Evolutionary conservation across 768 basidiomycete genomes (phyloP), one percentile per base, ranked within the genome.

Genomic region (Nidula microcarpa): DNA sequence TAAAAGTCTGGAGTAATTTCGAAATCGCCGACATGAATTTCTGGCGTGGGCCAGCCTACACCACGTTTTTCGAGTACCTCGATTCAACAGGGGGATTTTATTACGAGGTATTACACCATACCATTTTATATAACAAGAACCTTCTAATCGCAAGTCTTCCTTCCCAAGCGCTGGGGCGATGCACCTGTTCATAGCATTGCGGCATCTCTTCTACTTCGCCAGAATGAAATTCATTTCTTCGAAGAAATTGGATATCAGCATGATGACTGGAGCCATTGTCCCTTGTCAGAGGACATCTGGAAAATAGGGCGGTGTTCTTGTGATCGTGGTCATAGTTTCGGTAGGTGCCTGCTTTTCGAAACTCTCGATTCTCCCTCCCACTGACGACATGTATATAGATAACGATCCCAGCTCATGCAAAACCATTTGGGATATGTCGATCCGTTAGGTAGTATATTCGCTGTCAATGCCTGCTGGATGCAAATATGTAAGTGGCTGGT

Each of bases 11-110:
- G 91, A 89, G 85, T 60, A 95, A 94, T 67, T 95, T 95, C 61
- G 93, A 95, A 69, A 96, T 98, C 54, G 93, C 83, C 2, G 84
- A 87, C 62, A 83, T 97, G 76, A 85, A 91, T 58, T 91, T 96
- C 64, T 96, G 92, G 91, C 75, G 93, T 52, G 75, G 80, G 1
- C 84, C 91, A 57, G 87, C 91, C 0, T 98, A 97, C 69, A 78
- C 80, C 59, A 79, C 82, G 46, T 95, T 87, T 72, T 96, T 96
- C 61, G 82, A 91, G 33, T 80, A 81, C 65, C 79, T 96, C 33
- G 94, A 96, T 57, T 69, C 77, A 2, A 81, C 82, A 46, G 94
- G 94, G 39, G 94, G 94, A 4, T 94, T 95, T 70, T 94, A 94
- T 72, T 94, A 94, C 62, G 92, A 94, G 84, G 88, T 87, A 30